Evolutionary conservation across 257 asterid genomes (phyloP).

Genomic region (Avicennia marina): DNA sequence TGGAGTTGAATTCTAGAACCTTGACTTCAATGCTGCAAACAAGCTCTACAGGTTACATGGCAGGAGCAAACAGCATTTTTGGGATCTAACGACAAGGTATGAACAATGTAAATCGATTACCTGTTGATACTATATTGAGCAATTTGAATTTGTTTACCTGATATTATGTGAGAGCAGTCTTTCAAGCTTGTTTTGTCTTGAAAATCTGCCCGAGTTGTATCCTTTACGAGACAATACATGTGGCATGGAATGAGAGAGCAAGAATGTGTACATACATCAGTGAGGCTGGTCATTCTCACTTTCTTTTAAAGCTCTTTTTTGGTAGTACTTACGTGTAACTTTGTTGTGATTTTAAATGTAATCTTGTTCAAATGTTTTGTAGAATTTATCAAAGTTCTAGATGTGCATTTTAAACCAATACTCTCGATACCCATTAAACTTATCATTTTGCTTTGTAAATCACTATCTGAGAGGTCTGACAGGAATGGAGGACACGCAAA

Average conservation of each 20-base stretch:
- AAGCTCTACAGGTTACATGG: slow-evolving; percentile 8
- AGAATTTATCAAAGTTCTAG: background rate
- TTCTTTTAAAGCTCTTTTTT: background rate
- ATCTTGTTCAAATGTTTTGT: background rate
- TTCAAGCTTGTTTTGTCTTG: background rate
- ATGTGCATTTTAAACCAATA: background rate
- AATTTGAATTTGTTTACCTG: background rate
- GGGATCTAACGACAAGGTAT: slow-evolving; percentile 12
- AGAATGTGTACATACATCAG: background rate
- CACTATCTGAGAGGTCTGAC: background rate
- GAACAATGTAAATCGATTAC: background rate
- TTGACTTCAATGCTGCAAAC: background rate
- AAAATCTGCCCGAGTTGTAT: background rate
- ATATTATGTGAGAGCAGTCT: too few species aligned
- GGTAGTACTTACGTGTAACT: background rate
- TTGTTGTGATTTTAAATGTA: background rate
- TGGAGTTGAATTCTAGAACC: background rate
- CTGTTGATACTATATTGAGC: background rate
- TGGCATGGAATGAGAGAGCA: too few species aligned
- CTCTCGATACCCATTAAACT: background rate
- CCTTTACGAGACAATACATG: background rate
- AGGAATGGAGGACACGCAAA: background rate
- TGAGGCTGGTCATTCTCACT: background rate
- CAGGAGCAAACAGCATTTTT: slow-evolving; percentile 11
- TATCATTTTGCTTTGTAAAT: background rate